Evolutionary conservation across 306 rosid species (phyloP).

Genomic region (Begonia loranthoides): DNA sequence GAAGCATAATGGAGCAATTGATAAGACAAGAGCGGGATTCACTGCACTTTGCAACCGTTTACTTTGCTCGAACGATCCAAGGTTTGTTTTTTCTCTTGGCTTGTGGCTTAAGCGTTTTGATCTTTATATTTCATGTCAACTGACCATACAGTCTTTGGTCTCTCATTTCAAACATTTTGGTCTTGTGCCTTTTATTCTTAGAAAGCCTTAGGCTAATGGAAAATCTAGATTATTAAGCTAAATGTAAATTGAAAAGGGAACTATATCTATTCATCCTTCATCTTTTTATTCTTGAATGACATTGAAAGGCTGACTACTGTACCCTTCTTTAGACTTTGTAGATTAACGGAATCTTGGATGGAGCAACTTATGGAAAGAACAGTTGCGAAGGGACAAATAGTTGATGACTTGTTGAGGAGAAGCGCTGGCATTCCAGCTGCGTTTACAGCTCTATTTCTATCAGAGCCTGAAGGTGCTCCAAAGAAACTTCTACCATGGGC

Average conservation of each 20-base stretch:
- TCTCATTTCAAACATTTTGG: too few species aligned
- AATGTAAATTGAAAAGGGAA: too few species aligned
- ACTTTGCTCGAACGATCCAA: conserved; percentile 80
- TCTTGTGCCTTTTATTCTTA: too few species aligned
- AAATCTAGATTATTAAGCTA: too few species aligned
- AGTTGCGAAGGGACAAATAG: conserved; percentile 70
- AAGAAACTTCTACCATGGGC: conserved; percentile 92
- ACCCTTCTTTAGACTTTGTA: conserved; percentile 54
- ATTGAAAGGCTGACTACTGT: too few species aligned
- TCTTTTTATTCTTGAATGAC: too few species aligned
- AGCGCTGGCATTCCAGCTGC: conserved; percentile 99
- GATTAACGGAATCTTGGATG: conserved; percentile 91
- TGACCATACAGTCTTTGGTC: too few species aligned
- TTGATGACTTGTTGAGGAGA: conserved; percentile 89
- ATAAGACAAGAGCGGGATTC: conserved; percentile 96
- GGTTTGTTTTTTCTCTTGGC: conserved; percentile 21
- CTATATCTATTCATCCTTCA: too few species aligned
- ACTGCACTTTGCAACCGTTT: conserved; percentile 95
- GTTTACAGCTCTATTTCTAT: conserved; percentile 75
- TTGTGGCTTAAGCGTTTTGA: background rate
- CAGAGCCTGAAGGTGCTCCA: conserved; percentile 99
- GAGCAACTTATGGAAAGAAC: conserved; percentile 93
- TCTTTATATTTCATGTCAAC: background rate
- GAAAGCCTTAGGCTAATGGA: too few species aligned
- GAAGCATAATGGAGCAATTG: conserved; percentile 99